Percentiles rank a stretch among this genome's conserved stretches.
Evolutionary conservation across 495 filamentous ascomycete genomes (phyloP).

Genomic region (Hypomontagnella monticulosa): DNA sequence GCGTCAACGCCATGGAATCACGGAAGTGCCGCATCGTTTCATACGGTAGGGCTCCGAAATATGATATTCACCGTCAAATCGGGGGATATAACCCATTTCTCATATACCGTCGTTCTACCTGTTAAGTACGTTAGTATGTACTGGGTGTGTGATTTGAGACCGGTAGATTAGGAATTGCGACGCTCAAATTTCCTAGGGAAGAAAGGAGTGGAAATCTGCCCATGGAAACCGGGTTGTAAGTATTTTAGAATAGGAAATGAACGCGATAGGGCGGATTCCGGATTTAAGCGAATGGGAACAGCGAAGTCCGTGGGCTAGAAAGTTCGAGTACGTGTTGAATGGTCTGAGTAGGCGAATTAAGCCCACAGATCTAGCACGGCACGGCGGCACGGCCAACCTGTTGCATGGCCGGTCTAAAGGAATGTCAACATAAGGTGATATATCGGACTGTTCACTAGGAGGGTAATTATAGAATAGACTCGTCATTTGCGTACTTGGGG

Average conservation of each 20-base stretch:
- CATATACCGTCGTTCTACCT: not conserved
- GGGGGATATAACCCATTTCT: not conserved
- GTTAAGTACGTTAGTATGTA: slow-evolving; percentile 2
- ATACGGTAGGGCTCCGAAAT: not conserved
- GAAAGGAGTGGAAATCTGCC: not conserved
- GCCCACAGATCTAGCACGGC: slow-evolving; percentile 23
- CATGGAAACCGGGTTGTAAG: not conserved
- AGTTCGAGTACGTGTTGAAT: not conserved
- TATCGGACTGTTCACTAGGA: not conserved
- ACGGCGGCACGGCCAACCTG: slow-evolving; percentile 30
- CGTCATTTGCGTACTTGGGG: slow-evolving; percentile 9
- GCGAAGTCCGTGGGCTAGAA: not conserved
- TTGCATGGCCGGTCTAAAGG: slow-evolving; percentile 10
- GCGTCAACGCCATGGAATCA: not conserved
- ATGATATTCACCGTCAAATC: not conserved
- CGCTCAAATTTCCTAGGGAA: not conserved
- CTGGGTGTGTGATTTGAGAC: not conserved
- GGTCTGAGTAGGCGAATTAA: slow-evolving; percentile 16
- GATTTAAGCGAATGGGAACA: slow-evolving; percentile 6
- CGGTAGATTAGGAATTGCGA: slow-evolving; percentile 11
- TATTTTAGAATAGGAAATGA: slow-evolving; percentile 18
- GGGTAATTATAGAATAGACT: not conserved
- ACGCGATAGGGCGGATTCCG: slow-evolving; percentile 11
- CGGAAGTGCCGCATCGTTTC: slow-evolving; percentile 3
- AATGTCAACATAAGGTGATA: slow-evolving; percentile 4